Conservation (phyloP, 306 rosid species). For the Rosa lucieae region DNA sequence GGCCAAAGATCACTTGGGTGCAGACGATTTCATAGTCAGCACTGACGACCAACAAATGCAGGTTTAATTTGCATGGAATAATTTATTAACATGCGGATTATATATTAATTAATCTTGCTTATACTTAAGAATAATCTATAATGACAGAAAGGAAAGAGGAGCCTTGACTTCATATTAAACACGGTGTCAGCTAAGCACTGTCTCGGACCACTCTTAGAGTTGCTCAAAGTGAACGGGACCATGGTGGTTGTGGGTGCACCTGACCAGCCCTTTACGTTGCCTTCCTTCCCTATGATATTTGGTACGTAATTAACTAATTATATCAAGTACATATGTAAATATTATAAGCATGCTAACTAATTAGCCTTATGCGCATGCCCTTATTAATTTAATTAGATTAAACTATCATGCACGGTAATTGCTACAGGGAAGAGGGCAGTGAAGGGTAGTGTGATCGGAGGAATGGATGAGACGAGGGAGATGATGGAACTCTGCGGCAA, state of each 20-base stretch:
- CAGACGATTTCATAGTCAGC: conserved; percentile 64
- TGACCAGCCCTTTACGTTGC: conserved; percentile 52
- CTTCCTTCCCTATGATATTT: conserved; percentile 64
- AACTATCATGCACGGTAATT: background rate
- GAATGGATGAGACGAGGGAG: conserved; percentile 64
- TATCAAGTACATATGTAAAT: background rate
- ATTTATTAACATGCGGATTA: background rate
- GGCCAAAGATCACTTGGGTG: conserved; percentile 59
- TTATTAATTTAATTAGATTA: background rate
- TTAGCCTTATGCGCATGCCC: background rate
- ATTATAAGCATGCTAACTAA: background rate
- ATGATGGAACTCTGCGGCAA: conserved; percentile 67
- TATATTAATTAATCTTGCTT: background rate
- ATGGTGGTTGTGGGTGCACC: conserved; percentile 70
- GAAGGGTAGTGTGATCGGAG: conserved; percentile 79
- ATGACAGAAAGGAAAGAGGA: conserved; percentile 34
- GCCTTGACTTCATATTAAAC: conserved; percentile 58
- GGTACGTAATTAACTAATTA: conserved; percentile 34
- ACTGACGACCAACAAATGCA: conserved; percentile 50
- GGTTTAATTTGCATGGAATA: conserved; percentile 21
- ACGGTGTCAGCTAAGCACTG: conserved; percentile 62
- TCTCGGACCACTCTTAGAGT: conserved; percentile 47
- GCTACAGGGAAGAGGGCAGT: conserved; percentile 55
- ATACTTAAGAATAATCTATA: background rate
- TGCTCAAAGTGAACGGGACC: conserved; percentile 68